These are phyloP conservation scores for Hippophae rhamnoides DNA, from an alignment of 306 rosid genomes.

Conservation along the genomic window DNA sequence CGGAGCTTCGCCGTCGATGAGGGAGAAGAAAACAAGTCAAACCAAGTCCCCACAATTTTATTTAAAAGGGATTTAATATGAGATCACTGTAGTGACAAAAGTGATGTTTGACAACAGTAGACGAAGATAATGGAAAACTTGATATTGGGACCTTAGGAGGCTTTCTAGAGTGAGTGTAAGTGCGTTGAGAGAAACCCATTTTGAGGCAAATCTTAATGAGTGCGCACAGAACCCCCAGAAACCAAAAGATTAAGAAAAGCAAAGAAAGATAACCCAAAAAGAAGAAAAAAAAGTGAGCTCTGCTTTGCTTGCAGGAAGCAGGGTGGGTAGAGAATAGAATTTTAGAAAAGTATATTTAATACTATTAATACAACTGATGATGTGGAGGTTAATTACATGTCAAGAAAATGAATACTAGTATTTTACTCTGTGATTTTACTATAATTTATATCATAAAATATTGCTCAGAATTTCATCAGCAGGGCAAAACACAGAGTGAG, in stretches of 20 bases:
- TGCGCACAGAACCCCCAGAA: conserved; percentile 40
- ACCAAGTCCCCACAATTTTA: conserved; percentile 60
- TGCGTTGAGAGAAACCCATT: conserved; percentile 42
- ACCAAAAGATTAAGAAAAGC: neutral
- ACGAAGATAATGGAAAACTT: conserved; percentile 3
- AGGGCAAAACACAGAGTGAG: neutral
- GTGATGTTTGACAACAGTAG: conserved; percentile 20
- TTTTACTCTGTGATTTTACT: no score
- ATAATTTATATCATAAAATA: no score
- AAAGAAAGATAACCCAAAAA: conserved; percentile 1
- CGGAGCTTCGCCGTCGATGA: conserved; percentile 17
- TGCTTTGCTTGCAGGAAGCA: conserved; percentile 54
- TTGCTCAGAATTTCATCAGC: neutral
- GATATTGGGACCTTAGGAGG: conserved; percentile 18
- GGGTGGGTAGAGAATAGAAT: conserved; percentile 34
- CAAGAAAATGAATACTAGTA: no score
- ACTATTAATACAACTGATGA: no score
- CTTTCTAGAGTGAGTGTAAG: conserved; percentile 30
- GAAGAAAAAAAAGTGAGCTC: conserved; percentile 27
- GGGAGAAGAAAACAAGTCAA: conserved; percentile 42
- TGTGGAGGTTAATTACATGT: no score
- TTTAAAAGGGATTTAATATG: conserved; percentile 37
- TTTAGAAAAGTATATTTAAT: neutral
- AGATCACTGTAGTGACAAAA: conserved; percentile 28
- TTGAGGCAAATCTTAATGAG: conserved; percentile 46